Percentiles rank a stretch among this genome's conserved stretches.
Evolutionary conservation across 768 basidiomycete species (phyloP).

Genomic region (Favolaschia claudopus): DNA sequence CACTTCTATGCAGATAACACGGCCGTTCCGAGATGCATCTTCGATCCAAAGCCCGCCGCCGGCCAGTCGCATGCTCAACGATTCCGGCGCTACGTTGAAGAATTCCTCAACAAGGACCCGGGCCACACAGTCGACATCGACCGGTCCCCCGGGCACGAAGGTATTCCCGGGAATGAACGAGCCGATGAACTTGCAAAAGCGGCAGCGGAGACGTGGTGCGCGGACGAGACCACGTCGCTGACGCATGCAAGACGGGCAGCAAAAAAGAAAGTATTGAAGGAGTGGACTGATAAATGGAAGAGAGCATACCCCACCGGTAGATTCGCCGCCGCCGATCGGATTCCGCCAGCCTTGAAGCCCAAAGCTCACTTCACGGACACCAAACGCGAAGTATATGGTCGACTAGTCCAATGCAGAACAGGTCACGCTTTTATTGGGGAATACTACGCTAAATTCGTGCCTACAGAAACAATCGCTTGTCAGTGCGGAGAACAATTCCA

Average conservation of each 20-base stretch:
- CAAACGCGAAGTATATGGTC: slow-evolving; percentile 17
- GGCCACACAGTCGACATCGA: slow-evolving; percentile 12
- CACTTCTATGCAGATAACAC: too few species aligned
- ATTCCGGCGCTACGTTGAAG: neutral
- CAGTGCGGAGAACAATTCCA: slow-evolving; percentile 24
- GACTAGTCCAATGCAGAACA: slow-evolving; percentile 24
- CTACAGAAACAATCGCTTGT: slow-evolving; percentile 19
- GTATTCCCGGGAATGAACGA: slow-evolving; percentile 19
- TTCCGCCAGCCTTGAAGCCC: slow-evolving; percentile 11
- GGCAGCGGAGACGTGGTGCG: slow-evolving; percentile 7
- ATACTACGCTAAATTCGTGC: slow-evolving; percentile 26
- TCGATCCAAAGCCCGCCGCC: too few species aligned
- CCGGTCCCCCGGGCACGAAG: slow-evolving; percentile 21
- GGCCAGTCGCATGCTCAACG: too few species aligned
- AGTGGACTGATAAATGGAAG: slow-evolving; percentile 7
- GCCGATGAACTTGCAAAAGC: slow-evolving; percentile 19
- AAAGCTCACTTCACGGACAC: neutral
- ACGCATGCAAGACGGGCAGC: slow-evolving; percentile 8
- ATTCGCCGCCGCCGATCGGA: slow-evolving; percentile 10
- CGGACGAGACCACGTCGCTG: slow-evolving; percentile 3
- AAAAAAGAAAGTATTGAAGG: slow-evolving; percentile 2
- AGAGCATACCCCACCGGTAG: slow-evolving; percentile 10
- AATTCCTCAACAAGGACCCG: slow-evolving; percentile 3
- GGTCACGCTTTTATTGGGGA: slow-evolving; percentile 32
- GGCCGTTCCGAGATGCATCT: too few species aligned